Base-by-base conservation (phyloP, 2,329 filamentous ascomycete species). In the Penicillium italicum region DNA sequence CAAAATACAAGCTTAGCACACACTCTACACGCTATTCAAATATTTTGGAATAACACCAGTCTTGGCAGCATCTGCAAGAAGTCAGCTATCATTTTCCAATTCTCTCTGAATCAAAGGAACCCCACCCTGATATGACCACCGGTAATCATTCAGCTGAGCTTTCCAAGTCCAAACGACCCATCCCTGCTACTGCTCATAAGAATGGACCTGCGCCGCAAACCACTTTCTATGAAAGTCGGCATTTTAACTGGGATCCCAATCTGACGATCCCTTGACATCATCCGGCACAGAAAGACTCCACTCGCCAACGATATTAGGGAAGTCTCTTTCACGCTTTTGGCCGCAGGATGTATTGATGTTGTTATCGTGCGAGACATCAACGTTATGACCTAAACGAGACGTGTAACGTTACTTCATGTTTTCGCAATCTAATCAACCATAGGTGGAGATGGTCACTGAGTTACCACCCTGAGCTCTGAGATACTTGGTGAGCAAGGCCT, bases 161-260 rank as follows among this genome's bases (percentile, higher is more conserved):
- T 85, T 86, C 83, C 83, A 86, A 0, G 77, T 77, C 83, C 84
- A 86, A 63, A 84, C 86, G 20, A 70, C 51, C 82, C 82, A 85
- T 0, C 82, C 82, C 8, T 74, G 72, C 16, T 75, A 70, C 53
- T 75, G 76, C 71, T 86, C 83, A 62, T 84, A 86, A 0, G 78
- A 70, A 42, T 77, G 73, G 0, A 79, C 76, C 68, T 85, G 83
- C 0, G 82, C 82, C 0, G 80, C 79, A 69, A 82, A 86, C 76
- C 79, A 86, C 42, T 76, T 69, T 44, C 62, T 70, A 66, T 86
- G 86, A 68, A 84, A 87, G 33, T 76, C 74, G 16, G 65, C 69
- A 53, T 81, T 75, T 33, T 66, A 62, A 50, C 63, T 65, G 10
- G 73, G 69, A 60, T 77, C 63, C 76, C 77, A 85, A 26, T 74